Conservation (phyloP, 495 filamentous ascomycete genomes). For the Penicillium pancosmium region DNA sequence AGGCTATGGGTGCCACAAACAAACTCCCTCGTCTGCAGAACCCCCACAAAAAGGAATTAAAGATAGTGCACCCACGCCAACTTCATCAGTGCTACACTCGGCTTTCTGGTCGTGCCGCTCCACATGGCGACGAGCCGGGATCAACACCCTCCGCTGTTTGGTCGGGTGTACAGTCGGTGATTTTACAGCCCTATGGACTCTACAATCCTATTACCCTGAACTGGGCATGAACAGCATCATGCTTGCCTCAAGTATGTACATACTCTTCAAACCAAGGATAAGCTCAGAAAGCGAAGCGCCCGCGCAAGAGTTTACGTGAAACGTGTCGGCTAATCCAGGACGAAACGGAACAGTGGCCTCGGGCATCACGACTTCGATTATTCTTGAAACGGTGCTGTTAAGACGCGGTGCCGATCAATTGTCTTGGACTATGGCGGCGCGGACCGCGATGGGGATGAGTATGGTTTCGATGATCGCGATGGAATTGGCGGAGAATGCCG, state of each 20-base stretch:
- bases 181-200: conserved; percentile 41
- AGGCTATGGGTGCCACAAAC: neutral
- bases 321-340: neutral
- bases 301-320: neutral
- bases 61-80: neutral
- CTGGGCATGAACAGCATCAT: conserved; percentile 44
- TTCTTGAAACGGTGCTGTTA: conserved; percentile 48
- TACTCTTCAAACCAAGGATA: neutral
- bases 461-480: conserved; percentile 52
- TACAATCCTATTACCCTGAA: conserved; percentile 40
- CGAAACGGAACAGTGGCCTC: conserved; percentile 37
- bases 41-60: neutral
- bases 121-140: conserved; percentile 41
- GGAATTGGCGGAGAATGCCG: conserved; percentile 47
- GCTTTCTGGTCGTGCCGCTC: conserved; percentile 38
- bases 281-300: neutral
- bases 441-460: conserved; percentile 53
- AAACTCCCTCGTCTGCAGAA: neutral
- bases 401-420: conserved; percentile 42
- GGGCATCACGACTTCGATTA: conserved; percentile 46
- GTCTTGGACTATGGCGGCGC: conserved; percentile 37
- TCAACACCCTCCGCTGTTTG: conserved; percentile 50
- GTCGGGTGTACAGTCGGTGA: conserved; percentile 48
- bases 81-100: neutral
- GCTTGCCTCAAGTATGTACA: conserved; percentile 37